Evolutionary conservation across 140 eudicot genomes (phyloP).

Genomic region (Oenanthe javanica): DNA sequence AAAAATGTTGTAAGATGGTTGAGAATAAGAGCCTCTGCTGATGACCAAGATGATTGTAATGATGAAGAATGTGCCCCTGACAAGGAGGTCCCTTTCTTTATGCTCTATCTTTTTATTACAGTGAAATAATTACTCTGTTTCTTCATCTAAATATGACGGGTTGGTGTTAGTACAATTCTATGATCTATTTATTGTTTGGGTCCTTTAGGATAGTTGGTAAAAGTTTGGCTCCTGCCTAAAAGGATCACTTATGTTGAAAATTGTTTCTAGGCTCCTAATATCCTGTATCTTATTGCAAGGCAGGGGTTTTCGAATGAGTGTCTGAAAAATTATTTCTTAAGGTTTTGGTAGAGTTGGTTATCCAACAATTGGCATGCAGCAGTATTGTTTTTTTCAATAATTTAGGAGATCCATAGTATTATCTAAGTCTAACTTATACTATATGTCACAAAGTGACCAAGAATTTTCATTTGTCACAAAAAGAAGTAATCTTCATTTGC

Average conservation of each 20-base stretch:
- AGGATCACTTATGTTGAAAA: background rate
- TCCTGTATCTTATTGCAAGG: no score
- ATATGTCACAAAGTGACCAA: no score
- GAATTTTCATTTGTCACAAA: no score
- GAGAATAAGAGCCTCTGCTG: constrained; percentile 54
- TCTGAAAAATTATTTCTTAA: no score
- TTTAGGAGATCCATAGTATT: no score
- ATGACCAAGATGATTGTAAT: constrained; percentile 64
- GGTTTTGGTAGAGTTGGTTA: background rate
- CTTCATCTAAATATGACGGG: background rate
- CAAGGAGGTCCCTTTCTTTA: constrained; percentile 51
- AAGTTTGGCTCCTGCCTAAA: background rate
- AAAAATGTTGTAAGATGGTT: constrained; percentile 18
- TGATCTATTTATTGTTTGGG: no score
- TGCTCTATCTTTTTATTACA: background rate
- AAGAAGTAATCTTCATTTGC: background rate
- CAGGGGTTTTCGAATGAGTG: no score
- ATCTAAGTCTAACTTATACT: no score
- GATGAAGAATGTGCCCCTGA: constrained; percentile 96
- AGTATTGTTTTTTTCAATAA: no score
- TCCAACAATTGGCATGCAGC: background rate
- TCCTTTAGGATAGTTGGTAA: background rate
- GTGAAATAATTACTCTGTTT: background rate
- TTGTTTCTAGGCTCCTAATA: background rate
- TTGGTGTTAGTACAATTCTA: background rate